phyloP scores from a whole-genome alignment of 116 monocot genomes.

The Cymodocea nodosa region DNA sequence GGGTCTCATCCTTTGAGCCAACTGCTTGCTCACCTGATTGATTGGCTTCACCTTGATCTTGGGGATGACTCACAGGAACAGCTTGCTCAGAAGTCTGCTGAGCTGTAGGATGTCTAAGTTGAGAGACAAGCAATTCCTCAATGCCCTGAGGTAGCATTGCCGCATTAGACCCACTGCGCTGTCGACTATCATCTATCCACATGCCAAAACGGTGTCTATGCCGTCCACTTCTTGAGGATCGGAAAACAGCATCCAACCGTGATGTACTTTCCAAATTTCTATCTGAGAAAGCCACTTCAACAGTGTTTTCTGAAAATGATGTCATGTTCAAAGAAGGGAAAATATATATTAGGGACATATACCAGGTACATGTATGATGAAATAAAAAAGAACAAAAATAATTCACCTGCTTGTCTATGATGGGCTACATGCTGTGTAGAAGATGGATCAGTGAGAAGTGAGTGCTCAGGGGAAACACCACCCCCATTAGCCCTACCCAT shows the following conservation, averaged over 20 bases:
- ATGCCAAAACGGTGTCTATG: slow-evolving; percentile 79
- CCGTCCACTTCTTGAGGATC: slow-evolving; percentile 55
- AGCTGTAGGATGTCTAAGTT: slow-evolving; percentile 58
- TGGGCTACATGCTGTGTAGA: slow-evolving; percentile 37
- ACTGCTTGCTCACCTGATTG: slow-evolving; percentile 34
- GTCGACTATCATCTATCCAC: slow-evolving; percentile 79
- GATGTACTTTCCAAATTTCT: slow-evolving; percentile 65
- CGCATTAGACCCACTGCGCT: slow-evolving; percentile 51
- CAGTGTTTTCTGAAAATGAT: slow-evolving; percentile 47
- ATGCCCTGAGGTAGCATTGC: slow-evolving; percentile 73
- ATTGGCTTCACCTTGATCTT: slow-evolving; percentile 32
- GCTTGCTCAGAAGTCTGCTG: slow-evolving; percentile 44
- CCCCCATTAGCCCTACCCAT: slow-evolving; percentile 71
- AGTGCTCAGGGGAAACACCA: slow-evolving; percentile 50
- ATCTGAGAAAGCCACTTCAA: slow-evolving; percentile 83
- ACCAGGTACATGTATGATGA: neutral
- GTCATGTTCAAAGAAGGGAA: neutral
- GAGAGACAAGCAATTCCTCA: slow-evolving; percentile 82
- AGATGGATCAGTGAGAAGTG: slow-evolving; percentile 77
- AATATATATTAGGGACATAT: neutral
- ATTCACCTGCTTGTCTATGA: slow-evolving; percentile 60
- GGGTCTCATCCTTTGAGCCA: slow-evolving; percentile 24
- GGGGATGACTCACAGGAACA: slow-evolving; percentile 16
- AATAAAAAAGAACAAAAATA: neutral
- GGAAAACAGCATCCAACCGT: slow-evolving; percentile 81